A percentile compares a stretch with the other conserved stretches of the same genome.
Conservation (phyloP, 1,284 basidiomycete genomes). For the Veloboletus limbatus region DNA sequence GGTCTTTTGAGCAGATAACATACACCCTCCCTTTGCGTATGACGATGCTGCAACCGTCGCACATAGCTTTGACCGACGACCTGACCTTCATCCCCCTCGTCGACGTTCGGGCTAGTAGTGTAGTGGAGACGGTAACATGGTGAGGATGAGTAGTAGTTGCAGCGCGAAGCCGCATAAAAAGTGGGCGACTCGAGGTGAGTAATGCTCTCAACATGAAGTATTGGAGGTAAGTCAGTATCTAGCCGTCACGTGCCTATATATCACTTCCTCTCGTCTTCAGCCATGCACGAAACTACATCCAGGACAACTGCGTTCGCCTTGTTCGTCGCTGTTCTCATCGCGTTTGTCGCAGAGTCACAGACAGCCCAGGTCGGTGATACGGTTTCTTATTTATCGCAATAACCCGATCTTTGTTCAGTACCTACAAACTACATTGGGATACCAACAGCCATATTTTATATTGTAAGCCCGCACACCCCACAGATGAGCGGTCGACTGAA, state of each 20-base stretch:
- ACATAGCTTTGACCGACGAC: conserved; percentile 90
- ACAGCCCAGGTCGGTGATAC: conserved; percentile 61
- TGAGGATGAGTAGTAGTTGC: conserved; percentile 37
- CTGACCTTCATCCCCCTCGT: conserved; percentile 94
- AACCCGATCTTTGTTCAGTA: conserved; percentile 44
- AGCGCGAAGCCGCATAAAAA: conserved; percentile 50
- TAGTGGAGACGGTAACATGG: conserved; percentile 17
- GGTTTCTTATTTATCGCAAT: not conserved
- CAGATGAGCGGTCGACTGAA: conserved; percentile 5
- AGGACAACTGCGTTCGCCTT: conserved; percentile 28
- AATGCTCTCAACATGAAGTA: conserved; percentile 69
- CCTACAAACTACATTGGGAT: conserved; percentile 68
- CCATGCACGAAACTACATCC: conserved; percentile 17
- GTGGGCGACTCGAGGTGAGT: conserved; percentile 57
- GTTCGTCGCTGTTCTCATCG: conserved; percentile 53
- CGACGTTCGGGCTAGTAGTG: conserved; percentile 34
- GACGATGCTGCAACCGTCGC: conserved; percentile 86
- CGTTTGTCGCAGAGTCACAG: conserved; percentile 69
- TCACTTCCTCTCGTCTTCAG: not conserved
- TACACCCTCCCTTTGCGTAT: conserved; percentile 90
- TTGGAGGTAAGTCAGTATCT: no score
- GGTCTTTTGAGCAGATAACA: conserved; percentile 91
- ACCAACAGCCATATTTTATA: conserved; percentile 74
- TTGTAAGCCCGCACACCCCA: conserved; percentile 52
- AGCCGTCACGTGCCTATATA: conserved; percentile 15